Evolutionary conservation across 2,329 filamentous ascomycete genomes (phyloP), one percentile per base, ranked within the genome.

Genomic region (Pseudophaeomoniella oleicola): DNA sequence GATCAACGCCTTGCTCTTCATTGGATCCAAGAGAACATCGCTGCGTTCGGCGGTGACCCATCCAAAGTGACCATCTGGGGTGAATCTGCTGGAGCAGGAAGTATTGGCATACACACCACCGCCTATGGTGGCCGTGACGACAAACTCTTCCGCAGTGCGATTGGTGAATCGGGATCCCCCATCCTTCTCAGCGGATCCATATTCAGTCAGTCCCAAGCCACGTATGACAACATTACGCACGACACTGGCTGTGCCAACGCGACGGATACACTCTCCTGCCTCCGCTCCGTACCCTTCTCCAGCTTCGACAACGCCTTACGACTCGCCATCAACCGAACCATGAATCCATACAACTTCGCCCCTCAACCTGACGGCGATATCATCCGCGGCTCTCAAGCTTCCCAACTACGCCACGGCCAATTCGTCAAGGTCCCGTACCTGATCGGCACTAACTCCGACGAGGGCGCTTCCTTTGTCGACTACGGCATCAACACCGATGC

Each of bases 361-460:
- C 67, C 64, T 42, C 65, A 65, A 22, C 57, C 61, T 1, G 78
- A 81, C 46, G 67, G 68, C 4, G 65, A 69, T 11, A 52, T 77
- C 10, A 72, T 83, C 36, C n/a, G n/a, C n/a, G 61, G 67, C 3
- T 60, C 66, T 17, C 56, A 68, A 6, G 78, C 78, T 3, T 60
- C 78, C 9, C 58, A 64, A n/a, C 63, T 67, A n/a, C 50, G 60
- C 17, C 56, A 64, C 0, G 60, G 65, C 1, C 52, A 58, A 12
- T 71, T 65, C 51, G 63, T 76, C 44, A 63, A 63, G 42, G 61
- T 78, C 5, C 72, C 75, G 4, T 66, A 83, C 34, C 56, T 84
- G 32, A 81, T 77, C 0, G 79, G 79, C 5, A 83, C 75, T 60
- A 78, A 77, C 54, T 71, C 73, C 22, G 75, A 83, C 47, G 79